Evolutionary conservation across 75 land plant species (phyloP).

Genomic region (Selaginella tamariscina): DNA sequence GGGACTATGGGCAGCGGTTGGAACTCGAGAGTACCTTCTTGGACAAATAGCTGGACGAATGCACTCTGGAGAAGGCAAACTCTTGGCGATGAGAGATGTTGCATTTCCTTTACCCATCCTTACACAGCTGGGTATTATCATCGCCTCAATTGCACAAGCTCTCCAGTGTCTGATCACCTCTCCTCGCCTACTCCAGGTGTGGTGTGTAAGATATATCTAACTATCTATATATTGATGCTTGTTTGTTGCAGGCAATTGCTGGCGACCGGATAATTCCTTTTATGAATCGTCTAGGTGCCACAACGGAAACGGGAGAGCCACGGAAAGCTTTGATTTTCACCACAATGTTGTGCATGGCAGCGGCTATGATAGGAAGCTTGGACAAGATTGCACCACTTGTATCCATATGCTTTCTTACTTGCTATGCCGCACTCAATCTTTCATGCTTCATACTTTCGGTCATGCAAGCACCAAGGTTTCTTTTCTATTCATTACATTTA

Average conservation of each 20-base stretch:
- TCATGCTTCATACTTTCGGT: constrained; percentile 25
- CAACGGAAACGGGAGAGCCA: constrained; percentile 24
- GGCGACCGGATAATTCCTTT: constrained; percentile 26
- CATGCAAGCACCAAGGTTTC: constrained; percentile 24
- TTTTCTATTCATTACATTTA: neutral
- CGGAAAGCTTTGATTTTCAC: constrained; percentile 22
- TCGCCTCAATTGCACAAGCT: constrained; percentile 25
- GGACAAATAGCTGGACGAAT: constrained; percentile 2
- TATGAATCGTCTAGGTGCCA: constrained; percentile 9
- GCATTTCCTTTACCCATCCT: constrained; percentile 24
- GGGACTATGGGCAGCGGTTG: constrained; percentile 30
- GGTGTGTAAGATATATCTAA: neutral
- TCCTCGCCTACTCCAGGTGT: constrained; percentile 26
- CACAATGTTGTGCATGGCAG: constrained; percentile 17
- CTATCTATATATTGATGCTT: neutral
- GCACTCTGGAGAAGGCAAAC: constrained; percentile 17
- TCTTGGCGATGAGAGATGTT: constrained; percentile 18
- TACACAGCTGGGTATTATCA: constrained; percentile 23
- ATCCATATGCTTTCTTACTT: constrained; percentile 30
- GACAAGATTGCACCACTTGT: constrained; percentile 25
- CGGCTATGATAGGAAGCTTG: constrained; percentile 27
- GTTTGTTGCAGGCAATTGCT: constrained; percentile 24
- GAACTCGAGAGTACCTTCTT: constrained; percentile 23
- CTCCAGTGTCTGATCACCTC: constrained; percentile 26
- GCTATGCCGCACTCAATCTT: constrained; percentile 28